These are phyloP conservation scores for Globisporangium nunn DNA, from an alignment of 352 stramenopile species.

Conservation along the genomic window DNA sequence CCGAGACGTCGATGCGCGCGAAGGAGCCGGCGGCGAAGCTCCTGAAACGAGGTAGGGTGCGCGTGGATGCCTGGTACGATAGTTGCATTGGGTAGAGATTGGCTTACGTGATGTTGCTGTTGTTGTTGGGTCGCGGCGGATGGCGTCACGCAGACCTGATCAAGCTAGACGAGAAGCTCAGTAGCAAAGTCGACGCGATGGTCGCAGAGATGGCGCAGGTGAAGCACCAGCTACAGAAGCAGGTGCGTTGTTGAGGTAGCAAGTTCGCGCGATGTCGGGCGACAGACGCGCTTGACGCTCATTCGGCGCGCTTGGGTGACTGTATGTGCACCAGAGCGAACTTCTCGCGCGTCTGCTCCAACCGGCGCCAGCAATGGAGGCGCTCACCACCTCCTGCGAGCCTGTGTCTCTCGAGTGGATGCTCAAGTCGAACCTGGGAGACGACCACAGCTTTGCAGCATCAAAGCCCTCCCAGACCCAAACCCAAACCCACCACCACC, in stretches of 20 bases:
- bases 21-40: slow-evolving; percentile 58
- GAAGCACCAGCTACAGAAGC: slow-evolving; percentile 54
- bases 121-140: too few species aligned
- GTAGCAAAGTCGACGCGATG: slow-evolving; percentile 43
- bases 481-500: not conserved
- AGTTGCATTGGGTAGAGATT: too few species aligned
- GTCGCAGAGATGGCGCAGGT: slow-evolving; percentile 46
- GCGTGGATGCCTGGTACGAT: not conserved
- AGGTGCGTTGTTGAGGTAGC: slow-evolving; percentile 22
- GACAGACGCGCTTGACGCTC: too few species aligned
- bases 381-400: slow-evolving; percentile 18
- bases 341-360: slow-evolving; percentile 22
- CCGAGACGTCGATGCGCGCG: slow-evolving; percentile 30
- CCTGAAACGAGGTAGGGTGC: slow-evolving; percentile 42
- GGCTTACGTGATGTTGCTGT: not conserved
- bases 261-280: too few species aligned
- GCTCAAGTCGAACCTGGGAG: slow-evolving; percentile 38
- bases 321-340: slow-evolving; percentile 17
- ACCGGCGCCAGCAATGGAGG: slow-evolving; percentile 5
- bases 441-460: slow-evolving; percentile 21
- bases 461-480: not conserved
- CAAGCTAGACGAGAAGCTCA: slow-evolving; percentile 52
- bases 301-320: too few species aligned
- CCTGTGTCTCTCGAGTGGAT: slow-evolving; percentile 51
- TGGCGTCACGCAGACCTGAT: slow-evolving; percentile 25